phyloP scores from a whole-genome alignment of 768 basidiomycete genomes.

The Amanita rimosa region DNA sequence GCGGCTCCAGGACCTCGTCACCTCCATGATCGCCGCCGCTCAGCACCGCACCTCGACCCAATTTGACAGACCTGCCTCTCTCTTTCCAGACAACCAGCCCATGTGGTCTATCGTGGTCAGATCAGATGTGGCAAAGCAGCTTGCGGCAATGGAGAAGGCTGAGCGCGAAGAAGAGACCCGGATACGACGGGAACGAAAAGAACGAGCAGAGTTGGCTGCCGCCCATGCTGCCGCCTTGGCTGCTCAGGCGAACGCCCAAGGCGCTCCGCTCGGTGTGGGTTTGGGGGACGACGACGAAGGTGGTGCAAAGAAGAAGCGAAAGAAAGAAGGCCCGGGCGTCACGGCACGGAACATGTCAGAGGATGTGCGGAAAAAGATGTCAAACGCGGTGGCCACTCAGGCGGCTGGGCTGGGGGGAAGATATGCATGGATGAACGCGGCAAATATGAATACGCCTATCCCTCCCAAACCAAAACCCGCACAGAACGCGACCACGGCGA shows the following conservation, averaged over 20 bases:
- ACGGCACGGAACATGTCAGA: constrained; percentile 86
- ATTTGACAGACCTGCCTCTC: constrained; percentile 53
- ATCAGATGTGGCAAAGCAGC: constrained; percentile 72
- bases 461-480: constrained; percentile 21
- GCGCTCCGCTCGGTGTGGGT: constrained; percentile 11
- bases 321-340: constrained; percentile 75
- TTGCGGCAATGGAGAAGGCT: constrained; percentile 60
- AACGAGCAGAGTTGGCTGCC: constrained; percentile 61
- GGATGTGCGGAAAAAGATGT: constrained; percentile 86
- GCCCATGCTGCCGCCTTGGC: constrained; percentile 56
- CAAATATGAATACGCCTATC: constrained; percentile 29
- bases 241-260: constrained; percentile 37
- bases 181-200: constrained; percentile 66
- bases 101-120: constrained; percentile 79
- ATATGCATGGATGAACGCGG: constrained; percentile 84
- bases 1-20: constrained; percentile 60
- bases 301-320: constrained; percentile 67
- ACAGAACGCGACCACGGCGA: constrained; percentile 20
- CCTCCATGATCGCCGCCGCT: constrained; percentile 55
- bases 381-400: constrained; percentile 80
- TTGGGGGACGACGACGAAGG: constrained; percentile 27
- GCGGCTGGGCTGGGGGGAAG: constrained; percentile 77
- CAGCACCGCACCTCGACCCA: constrained; percentile 62
- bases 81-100: constrained; percentile 55
- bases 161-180: constrained; percentile 80